These are phyloP conservation scores for Apiotrichum mycotoxinovorans DNA, from an alignment of 1,284 basidiomycete species.

Conservation along the genomic window DNA sequence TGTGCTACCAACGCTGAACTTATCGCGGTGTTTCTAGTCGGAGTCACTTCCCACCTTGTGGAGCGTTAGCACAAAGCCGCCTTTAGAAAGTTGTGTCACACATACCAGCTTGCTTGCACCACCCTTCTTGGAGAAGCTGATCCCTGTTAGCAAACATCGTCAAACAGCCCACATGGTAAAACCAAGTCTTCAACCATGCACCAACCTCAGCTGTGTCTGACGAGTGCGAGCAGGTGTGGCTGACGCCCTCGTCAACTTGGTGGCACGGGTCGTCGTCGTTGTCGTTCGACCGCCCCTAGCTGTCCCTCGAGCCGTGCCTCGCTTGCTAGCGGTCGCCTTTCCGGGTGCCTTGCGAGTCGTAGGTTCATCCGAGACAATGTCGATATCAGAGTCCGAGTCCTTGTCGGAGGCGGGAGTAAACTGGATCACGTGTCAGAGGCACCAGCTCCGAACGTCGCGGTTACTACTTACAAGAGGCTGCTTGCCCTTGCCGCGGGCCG, in stretches of 20 bases:
- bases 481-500: slow-evolving; percentile 52
- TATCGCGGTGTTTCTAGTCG: too few species aligned
- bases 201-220: slow-evolving; percentile 13
- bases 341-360: slow-evolving; percentile 2
- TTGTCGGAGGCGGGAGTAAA: slow-evolving; percentile 2
- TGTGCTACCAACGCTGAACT: too few species aligned
- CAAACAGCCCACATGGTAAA: too few species aligned
- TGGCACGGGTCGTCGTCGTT: not conserved
- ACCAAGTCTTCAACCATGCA: not conserved
- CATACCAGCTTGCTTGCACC: slow-evolving; percentile 9
- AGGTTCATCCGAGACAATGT: not conserved
- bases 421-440: not conserved
- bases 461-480: slow-evolving; percentile 52
- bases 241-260: not conserved
- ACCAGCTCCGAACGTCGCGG: not conserved
- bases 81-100: not conserved
- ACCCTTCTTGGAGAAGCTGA: slow-evolving; percentile 2
- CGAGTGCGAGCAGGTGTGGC: not conserved
- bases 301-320: not conserved
- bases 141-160: not conserved
- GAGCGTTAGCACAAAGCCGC: too few species aligned
- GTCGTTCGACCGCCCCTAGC: not conserved
- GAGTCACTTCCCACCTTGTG: not conserved
- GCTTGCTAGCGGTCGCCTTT: not conserved
- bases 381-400: not conserved